Base-by-base conservation (phyloP, 352 stramenopile genomes). In the Globisporangium splendens region DNA sequence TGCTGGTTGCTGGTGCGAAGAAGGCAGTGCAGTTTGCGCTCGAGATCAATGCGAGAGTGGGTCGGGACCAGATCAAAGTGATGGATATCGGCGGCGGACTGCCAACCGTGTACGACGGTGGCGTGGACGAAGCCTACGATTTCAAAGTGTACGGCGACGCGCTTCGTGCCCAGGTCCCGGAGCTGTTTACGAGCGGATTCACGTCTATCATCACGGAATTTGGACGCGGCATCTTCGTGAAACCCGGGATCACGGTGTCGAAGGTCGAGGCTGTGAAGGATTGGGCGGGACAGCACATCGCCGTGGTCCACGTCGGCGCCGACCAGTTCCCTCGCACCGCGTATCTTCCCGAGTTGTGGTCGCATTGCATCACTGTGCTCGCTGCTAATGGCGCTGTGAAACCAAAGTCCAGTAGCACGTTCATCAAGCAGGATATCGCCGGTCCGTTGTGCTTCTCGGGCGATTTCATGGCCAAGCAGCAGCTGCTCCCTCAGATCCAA, bases 1-100 rank as follows among this genome's bases (percentile, higher is more conserved):
- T 97, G 59, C 66, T 98, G 21, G 80, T 87, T 2, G 69, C 79
- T 10, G 91, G 91, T 22, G 86, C 86, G 1, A 77, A 89, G 56
- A 75, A 70, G 47, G 83, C 88, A 3, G 81, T 93, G 11, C 60
- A 70, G 12, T 93, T 98, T 50, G 88, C 91, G 2, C 60, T 72
- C 14, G 79, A 91, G 52, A 69, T 96, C 14, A 95, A 97, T 46
- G 61, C 55, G 28, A 62, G 66, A 46, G 62, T 90, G 5, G 78
- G 77, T 6, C 59, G 69, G 15, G 66, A 77, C 21, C 89, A 93
- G 51, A 78, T 98, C 38, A 48, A 60, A 17, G 73, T 89, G 33
- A 63, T 98, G 24, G 91, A 98, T 63, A 97, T 98, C 64, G 92
- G 93, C n/a, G 93, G 92, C 38, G 93, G 93, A 7, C 69, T 98